A percentile compares a stretch with the other conserved stretches of the same genome.
Evolutionary conservation across 2,329 filamentous ascomycete species (phyloP).

Genomic region (Ceratocystis cubensis): DNA sequence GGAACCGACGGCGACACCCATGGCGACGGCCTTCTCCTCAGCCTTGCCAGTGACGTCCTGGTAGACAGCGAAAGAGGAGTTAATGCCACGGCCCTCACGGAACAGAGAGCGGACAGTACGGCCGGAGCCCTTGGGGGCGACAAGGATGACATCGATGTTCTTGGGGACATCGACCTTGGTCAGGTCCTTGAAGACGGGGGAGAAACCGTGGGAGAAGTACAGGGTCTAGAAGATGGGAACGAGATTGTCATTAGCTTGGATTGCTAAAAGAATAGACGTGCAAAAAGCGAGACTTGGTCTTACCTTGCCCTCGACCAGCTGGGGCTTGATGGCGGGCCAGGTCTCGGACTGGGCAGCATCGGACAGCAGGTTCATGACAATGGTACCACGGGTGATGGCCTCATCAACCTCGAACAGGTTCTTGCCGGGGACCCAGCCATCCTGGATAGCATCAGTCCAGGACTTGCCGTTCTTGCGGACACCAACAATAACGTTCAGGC

Average conservation of each 20-base stretch:
- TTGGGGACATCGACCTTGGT: conserved; percentile 96
- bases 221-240: conserved; percentile 56
- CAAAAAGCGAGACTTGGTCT: conserved; percentile 24
- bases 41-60: conserved; percentile 97
- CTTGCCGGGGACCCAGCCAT: conserved; percentile 96
- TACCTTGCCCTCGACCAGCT: conserved; percentile 97
- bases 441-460: conserved; percentile 93
- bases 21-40: conserved; percentile 92
- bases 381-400: conserved; percentile 83
- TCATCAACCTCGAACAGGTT: conserved; percentile 98
- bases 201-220: conserved; percentile 99
- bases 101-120: conserved; percentile 97
- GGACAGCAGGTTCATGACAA: conserved; percentile 98
- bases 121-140: conserved; percentile 97
- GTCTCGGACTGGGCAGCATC: conserved; percentile 98
- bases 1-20: conserved; percentile 92
- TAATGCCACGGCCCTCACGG: conserved; percentile 98
- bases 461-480: conserved; percentile 97
- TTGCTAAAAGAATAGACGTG: neutral
- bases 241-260: neutral
- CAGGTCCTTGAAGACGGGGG: conserved; percentile 97
- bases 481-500: conserved; percentile 96
- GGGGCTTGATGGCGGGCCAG: conserved; percentile 95
- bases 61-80: conserved; percentile 96
- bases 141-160: conserved; percentile 98